These are phyloP conservation scores for Neurospora sp. DNA, from an alignment of 495 filamentous ascomycete genomes.

Conservation along the genomic window DNA sequence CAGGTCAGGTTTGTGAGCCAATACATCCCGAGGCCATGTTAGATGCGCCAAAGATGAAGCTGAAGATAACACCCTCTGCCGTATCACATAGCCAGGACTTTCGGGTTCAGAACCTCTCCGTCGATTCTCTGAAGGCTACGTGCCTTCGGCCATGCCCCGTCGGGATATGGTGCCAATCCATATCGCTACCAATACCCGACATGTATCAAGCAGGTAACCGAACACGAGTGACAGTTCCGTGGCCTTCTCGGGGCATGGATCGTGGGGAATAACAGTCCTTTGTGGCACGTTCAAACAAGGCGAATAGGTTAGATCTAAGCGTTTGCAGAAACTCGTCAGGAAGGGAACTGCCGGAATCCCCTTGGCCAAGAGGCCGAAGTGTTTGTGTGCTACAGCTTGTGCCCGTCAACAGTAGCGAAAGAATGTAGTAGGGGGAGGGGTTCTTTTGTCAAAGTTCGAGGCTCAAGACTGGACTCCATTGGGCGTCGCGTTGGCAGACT, in stretches of 20 bases:
- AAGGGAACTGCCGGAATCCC: neutral
- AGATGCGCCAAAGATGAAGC: neutral
- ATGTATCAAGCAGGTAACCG: neutral
- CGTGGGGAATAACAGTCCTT: neutral
- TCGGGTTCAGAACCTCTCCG: neutral
- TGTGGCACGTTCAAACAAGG: neutral
- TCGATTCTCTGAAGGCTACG: neutral
- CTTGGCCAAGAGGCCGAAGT: neutral
- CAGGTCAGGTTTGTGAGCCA: neutral
- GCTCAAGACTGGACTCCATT: slow-evolving; percentile 5
- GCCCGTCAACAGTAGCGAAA: neutral
- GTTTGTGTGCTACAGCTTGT: neutral
- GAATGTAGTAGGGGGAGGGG: neutral
- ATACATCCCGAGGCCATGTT: neutral
- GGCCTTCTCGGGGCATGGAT: neutral
- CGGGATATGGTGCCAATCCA: neutral
- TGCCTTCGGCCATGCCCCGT: neutral
- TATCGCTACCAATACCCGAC: neutral
- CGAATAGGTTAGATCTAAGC: neutral
- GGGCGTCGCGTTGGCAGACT: slow-evolving; percentile 1
- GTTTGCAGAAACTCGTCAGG: neutral
- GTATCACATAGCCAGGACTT: neutral
- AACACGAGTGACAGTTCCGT: neutral
- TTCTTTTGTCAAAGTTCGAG: neutral
- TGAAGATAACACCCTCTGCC: neutral